Evolutionary conservation across 192 early-diverging fungal genomes (phyloP).

Genomic region (Entomortierella chlamydospora): DNA sequence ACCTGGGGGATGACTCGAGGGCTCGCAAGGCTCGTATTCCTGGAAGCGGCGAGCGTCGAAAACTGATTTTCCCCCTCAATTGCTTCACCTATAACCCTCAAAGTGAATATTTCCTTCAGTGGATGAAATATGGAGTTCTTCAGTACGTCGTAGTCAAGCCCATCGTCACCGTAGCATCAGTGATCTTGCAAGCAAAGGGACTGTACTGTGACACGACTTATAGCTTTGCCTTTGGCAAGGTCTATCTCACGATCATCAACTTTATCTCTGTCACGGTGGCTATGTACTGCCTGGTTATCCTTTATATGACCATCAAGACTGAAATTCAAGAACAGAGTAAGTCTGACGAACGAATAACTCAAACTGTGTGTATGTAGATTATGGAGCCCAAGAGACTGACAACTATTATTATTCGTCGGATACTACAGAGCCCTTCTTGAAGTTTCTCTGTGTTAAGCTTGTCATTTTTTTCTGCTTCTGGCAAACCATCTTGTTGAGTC

Average conservation of each 20-base stretch:
- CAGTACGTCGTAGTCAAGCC: constrained; percentile 79
- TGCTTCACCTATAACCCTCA: constrained; percentile 71
- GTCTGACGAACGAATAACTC: constrained; percentile 11
- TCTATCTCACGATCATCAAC: constrained; percentile 73
- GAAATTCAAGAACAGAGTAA: constrained; percentile 62
- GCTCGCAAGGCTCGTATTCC: constrained; percentile 57
- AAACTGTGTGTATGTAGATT: not conserved
- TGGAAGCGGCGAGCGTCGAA: constrained; percentile 54
- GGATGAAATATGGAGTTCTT: constrained; percentile 74
- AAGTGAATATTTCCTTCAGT: constrained; percentile 61
- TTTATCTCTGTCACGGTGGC: constrained; percentile 72
- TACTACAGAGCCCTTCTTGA: constrained; percentile 46
- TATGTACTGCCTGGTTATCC: constrained; percentile 75
- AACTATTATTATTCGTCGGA: not conserved
- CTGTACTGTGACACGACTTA: constrained; percentile 71
- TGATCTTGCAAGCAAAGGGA: constrained; percentile 70
- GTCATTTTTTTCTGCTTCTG: constrained; percentile 58
- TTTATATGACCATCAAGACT: constrained; percentile 71
- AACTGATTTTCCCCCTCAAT: constrained; percentile 72
- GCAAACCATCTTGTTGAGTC: constrained; percentile 37
- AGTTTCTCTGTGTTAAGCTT: constrained; percentile 57
- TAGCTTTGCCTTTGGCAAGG: constrained; percentile 69
- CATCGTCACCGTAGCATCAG: constrained; percentile 66
- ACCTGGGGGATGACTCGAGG: constrained; percentile 63
- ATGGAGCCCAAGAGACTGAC: not conserved